A percentile compares a stretch with the other conserved stretches of the same genome.
Conservation (phyloP, 2,329 filamentous ascomycete genomes). For the Aspergillus candidus region DNA sequence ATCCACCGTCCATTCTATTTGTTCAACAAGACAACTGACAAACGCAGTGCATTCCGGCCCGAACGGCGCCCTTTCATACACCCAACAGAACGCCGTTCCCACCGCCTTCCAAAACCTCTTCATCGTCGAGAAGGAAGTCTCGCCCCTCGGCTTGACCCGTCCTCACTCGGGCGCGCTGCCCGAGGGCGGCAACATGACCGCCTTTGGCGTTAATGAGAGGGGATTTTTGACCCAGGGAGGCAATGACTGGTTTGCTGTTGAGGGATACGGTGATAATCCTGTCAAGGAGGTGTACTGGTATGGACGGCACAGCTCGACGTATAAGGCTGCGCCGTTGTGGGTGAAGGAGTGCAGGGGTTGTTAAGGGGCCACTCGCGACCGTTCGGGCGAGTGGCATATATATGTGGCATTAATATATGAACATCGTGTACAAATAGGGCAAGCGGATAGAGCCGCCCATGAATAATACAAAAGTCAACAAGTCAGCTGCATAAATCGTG, state of each 20-base stretch:
- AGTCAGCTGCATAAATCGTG: no score
- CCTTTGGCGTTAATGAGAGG: constrained; percentile 21
- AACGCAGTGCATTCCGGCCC: constrained; percentile 15
- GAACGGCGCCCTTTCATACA: constrained; percentile 21
- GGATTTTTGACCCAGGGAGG: constrained; percentile 23
- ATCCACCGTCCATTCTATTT: background rate
- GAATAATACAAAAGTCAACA: no score
- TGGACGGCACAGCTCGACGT: constrained; percentile 18
- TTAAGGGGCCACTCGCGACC: background rate
- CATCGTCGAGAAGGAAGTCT: constrained; percentile 18
- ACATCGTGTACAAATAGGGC: no score
- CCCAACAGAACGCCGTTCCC: constrained; percentile 15
- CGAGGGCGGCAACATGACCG: constrained; percentile 16
- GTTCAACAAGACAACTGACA: background rate
- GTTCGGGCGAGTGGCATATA: no score
- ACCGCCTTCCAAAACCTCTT: constrained; percentile 27
- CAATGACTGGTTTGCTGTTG: constrained; percentile 21
- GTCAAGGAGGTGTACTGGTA: constrained; percentile 24
- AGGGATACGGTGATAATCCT: constrained; percentile 17
- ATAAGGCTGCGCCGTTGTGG: constrained; percentile 14
- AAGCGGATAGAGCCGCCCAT: no score
- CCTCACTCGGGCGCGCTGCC: constrained; percentile 25
- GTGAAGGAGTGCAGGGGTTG: constrained; percentile 8
- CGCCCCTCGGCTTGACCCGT: constrained; percentile 17
- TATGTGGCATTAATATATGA: no score